phyloP scores from a whole-genome alignment of 371 early-diverging fungal species.

The Sporodiniella umbellata region DNA sequence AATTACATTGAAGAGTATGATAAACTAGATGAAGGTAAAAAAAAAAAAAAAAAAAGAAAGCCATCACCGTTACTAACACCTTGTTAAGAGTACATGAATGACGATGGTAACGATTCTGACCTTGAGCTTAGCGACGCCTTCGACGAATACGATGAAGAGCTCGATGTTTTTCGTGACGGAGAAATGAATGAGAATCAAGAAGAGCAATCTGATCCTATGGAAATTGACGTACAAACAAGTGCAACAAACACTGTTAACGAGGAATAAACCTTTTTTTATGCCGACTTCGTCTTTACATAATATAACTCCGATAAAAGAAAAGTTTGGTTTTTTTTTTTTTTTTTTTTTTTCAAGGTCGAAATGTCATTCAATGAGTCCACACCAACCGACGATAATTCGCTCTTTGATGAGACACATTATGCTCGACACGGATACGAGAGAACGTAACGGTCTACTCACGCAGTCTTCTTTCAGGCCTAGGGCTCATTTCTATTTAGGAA shows the following conservation, averaged over 20 bases:
- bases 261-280: too few species aligned
- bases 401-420: slow-evolving; percentile 48
- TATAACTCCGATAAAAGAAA: too few species aligned
- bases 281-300: too few species aligned
- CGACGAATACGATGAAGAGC: slow-evolving; percentile 11
- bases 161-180: slow-evolving; percentile 11
- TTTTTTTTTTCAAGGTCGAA: background rate
- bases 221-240: background rate
- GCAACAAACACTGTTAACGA: background rate
- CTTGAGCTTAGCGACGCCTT: slow-evolving; percentile 1
- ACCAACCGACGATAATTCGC: slow-evolving; percentile 22
- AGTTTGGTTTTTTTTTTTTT: background rate
- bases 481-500: too few species aligned
- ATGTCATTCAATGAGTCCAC: slow-evolving; percentile 15
- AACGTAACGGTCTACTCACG: too few species aligned
- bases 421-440: slow-evolving; percentile 45
- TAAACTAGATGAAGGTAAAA: background rate
- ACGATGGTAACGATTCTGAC: slow-evolving; percentile 6
- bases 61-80: too few species aligned
- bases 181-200: slow-evolving; percentile 9
- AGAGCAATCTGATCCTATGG: slow-evolving; percentile 9
- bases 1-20: slow-evolving; percentile 17
- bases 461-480: too few species aligned
- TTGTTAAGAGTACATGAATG: too few species aligned
- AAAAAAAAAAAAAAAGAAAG: too few species aligned